Base-by-base conservation (phyloP, 352 stramenopile genomes). In the Phytophthora sp. region DNA sequence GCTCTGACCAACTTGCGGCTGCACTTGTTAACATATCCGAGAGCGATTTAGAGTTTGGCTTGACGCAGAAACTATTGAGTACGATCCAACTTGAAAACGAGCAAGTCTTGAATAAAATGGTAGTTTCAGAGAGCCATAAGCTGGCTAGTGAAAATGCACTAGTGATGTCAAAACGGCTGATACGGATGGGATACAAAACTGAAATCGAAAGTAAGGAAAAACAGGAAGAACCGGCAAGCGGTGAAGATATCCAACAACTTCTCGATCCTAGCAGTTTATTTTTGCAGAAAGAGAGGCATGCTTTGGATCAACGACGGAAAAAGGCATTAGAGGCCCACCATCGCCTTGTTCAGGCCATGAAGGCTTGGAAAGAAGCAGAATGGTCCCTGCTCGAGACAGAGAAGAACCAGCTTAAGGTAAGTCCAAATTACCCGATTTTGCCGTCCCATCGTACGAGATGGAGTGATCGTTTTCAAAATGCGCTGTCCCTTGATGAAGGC, bases 351-450 rank as follows among this genome's bases (percentile, higher is more conserved):
- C 79, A 91, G 7, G 84, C 87, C 2, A 87, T 91, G 71, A 74
- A 74, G 46, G 65, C 67, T n/a, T 95, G 87, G 87, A 84, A 80
- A 72, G 81, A 91, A 30, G 82, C 84, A 0, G 84, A 95, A 21
- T 52, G 79, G 20, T 85, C 82, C 15, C 63, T 93, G 2, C 39
- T 75, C 8, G 77, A 90, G 52, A 84, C 73, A 0, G 62, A 90
- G 21, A 60, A 63, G 11, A 74, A 57, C 2, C 86, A 94, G 35
- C 56, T 87, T n/a, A 69, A 72, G 11, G 62, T 79, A 15, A 70
- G 70, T 23, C 2, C 66, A 2, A 46, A 27, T 2, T 91, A 89
- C 35, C 83, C 80, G 4, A 55, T 90, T 10, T 56, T 89, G 8
- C 59, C 76, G 12, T 18, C 48, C 0, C 70, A 94, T 52, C 77